phyloP scores from a whole-genome alignment of 1,139 yeast species.

The Yamadazyma jaroonii region DNA sequence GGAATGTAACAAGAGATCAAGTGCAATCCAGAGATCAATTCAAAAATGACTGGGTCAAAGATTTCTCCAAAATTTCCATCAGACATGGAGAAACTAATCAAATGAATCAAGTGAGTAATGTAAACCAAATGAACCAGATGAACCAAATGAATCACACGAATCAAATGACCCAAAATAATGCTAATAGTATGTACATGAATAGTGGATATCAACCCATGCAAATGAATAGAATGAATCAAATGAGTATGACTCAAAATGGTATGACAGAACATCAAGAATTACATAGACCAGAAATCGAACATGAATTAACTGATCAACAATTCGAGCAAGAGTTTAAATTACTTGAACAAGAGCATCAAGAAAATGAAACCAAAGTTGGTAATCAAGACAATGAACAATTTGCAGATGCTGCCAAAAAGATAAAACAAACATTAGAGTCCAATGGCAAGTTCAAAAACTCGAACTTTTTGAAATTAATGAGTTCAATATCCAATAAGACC shows the following conservation, averaged over 20 bases:
- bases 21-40: not conserved
- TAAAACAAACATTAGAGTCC: constrained; percentile 35
- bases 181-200: no score
- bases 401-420: constrained; percentile 41
- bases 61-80: constrained; percentile 7
- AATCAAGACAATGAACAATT: constrained; percentile 35
- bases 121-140: constrained; percentile 8
- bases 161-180: not conserved
- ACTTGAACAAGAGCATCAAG: constrained; percentile 30
- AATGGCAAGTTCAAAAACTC: constrained; percentile 36
- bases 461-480: constrained; percentile 42
- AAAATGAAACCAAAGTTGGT: constrained; percentile 33
- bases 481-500: constrained; percentile 31
- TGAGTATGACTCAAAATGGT: constrained; percentile 3
- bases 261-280: constrained; percentile 27
- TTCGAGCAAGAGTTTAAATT: constrained; percentile 38
- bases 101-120: not conserved
- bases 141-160: constrained; percentile 2
- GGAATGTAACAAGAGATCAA: not conserved
- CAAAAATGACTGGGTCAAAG: constrained; percentile 7
- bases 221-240: not conserved
- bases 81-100: not conserved
- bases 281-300: constrained; percentile 23
- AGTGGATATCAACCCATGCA: no score
- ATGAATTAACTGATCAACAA: constrained; percentile 18